Conservation (phyloP, 192 early-diverging fungal genomes). For the Backusella psychrophila region DNA sequence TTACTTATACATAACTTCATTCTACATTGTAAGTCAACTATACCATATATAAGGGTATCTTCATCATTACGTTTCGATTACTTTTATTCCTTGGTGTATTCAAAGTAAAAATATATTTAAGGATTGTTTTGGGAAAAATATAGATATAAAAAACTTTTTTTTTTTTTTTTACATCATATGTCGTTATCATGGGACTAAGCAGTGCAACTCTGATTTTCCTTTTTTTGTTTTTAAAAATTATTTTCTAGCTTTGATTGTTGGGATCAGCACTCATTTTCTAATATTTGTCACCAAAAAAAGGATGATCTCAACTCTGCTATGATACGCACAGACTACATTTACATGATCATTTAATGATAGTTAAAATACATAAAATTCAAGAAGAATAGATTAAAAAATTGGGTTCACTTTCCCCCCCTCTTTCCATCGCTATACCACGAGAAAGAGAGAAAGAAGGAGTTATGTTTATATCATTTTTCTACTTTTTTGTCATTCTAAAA, state of each 20-base stretch:
- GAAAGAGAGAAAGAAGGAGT: not conserved
- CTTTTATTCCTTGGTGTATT: not conserved
- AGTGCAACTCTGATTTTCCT: not conserved
- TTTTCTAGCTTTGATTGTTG: not conserved
- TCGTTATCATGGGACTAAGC: not conserved
- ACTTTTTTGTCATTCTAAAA: not conserved
- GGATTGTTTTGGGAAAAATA: not conserved
- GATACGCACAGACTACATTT: constrained; percentile 3
- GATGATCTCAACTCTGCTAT: not conserved
- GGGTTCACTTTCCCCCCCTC: not conserved
- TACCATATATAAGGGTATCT: not conserved
- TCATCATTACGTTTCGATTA: not conserved
- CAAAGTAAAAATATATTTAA: not conserved
- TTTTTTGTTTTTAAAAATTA: not conserved
- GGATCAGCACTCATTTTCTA: not conserved
- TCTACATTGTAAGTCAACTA: not conserved
- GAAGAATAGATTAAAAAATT: not conserved
- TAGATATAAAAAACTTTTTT: not conserved
- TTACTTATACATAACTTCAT: not conserved
- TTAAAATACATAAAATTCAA: not conserved
- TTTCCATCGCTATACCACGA: not conserved
- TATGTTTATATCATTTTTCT: not conserved
- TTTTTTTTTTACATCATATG: not conserved
- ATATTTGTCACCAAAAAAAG: not conserved
- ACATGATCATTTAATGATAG: not conserved